Evolutionary conservation across 768 basidiomycete genomes (phyloP), one percentile per base, ranked within the genome.

Genomic region (Filobasidium wieringae): DNA sequence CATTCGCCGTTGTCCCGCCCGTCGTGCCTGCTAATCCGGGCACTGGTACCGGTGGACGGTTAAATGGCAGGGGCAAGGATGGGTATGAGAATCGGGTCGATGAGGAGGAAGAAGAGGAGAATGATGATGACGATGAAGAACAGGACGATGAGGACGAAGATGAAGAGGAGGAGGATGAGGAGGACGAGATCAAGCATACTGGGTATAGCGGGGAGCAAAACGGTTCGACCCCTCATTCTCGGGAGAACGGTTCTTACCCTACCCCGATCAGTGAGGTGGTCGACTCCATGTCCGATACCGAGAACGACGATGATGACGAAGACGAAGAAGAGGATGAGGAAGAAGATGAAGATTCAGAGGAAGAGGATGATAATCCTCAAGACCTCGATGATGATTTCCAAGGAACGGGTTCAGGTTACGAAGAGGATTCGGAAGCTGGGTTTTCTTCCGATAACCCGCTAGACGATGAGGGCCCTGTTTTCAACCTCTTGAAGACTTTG

Each of bases 381-480:
- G 39, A 41, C 9, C 27, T 43, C 29, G 50, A 51, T 51, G 15
- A 14, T 27, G 29, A 47, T 22, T 12, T 47, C n/a, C 22, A 47
- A 12, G 43, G 43, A 22, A 47, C 43, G 24, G 50, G 17, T 8
- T 60, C 59, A 8, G 59, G 59, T 4, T 60, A 60, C 50, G 59
- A 60, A 49, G 59, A 60, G 49, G 59, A 60, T 31, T 60, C 59
- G 8, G 59, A 60, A 45, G 54, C 59, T 7, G 51, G 52, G 24
- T 30, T 49, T 31, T 41, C 53, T 2, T 34, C 37, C 33, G 54
- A 56, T 14, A n/a, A 53, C 7, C 7, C 7, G 7, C n/a, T 53
- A 22, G 36, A 55, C 29, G 22, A 24, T 19, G 29, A 19, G 17
- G 43, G 15, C 11, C 3, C 29, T 4, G 22, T 19, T 7, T 19